Evolutionary conservation across 192 early-diverging fungal genomes (phyloP), one percentile per base, ranked within the genome.

Genomic region (Coemansia sp.): DNA sequence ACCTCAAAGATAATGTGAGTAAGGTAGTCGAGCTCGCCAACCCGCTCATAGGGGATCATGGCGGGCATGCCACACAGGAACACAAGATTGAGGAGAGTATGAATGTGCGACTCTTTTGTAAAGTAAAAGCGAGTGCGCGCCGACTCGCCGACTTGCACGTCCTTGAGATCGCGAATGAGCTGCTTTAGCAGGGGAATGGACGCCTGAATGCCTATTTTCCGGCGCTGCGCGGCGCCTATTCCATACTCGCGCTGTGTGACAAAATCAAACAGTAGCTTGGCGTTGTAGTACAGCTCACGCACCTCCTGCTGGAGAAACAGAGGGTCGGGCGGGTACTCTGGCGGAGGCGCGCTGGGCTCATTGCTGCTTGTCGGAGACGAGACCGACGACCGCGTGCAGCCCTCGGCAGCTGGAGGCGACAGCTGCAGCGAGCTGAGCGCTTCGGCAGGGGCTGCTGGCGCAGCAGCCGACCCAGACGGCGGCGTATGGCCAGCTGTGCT

Each of bases 1-100:
- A 98, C 71, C 68, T 98, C 95, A 74, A 98, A 96, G 5, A 90
- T 94, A 46, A 98, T 98, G 56, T 98, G 95, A 1, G 95, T 96
- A 40, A 98, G 66, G 65, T 94, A 98, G 57, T 98, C 95, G 14
- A 98, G 71, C 74, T 98, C 95, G 21, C 85, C 86, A 10, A 94
- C 78, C 5, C 85, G 69, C 18, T 77, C 67, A 33, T 80, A 79
- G 15, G 78, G 63, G 7, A 89, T 62, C 58, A 84, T 78, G 1
- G 85, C 90, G 15, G 88, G 88, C 45, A 96, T 77, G 22, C 88
- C 90, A 45, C 88, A 90, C 6, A 92, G 79, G 53, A 93, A 85
- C 3, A 98, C 88, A 18, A 95, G 80, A 58, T 96, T 98, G 30
- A 98, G 81, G 49, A 98, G 68, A 1, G 89, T 89, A 60, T 94